Base-by-base conservation (phyloP, 768 basidiomycete species). In the Tylopilus plumbeoviolaceoides region DNA sequence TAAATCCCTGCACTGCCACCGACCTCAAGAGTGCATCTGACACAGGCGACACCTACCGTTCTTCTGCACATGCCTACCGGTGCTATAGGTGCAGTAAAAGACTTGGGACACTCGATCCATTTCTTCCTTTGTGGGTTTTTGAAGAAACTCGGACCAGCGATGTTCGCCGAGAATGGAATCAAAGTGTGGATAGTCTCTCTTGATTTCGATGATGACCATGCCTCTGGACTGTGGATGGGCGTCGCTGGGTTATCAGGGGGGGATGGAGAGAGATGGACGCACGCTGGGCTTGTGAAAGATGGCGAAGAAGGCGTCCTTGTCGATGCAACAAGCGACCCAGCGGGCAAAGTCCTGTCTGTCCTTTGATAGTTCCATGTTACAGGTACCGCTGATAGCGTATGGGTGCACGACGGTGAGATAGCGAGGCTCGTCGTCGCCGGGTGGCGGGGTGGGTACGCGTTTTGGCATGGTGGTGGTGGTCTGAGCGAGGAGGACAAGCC, bases 261-360 rank as follows among this genome's bases (percentile, higher is more conserved):
- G 30, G 36, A 35, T n/a, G 10, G 20, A 33, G n/a, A 10, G 36
- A 18, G 7, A 17, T 21, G 18, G 3, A 73, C 76, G 50, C 57
- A 79, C 77, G 23, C 67, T 62, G 0, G 78, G 78, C 48, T 77
- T 78, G 61, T 78, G 67, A 44, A 69, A 78, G 48, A 79, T 63
- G 1, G 76, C 69, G 18, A 69, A 67, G 31, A 79, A 59, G 9
- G 66, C 56, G 1, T 68, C 50, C 42, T 68, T 63, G 21, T 69
- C 67, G 40, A 72, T 67, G 56, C 72, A 72, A 39, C 71, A 73
- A 0, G 74, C 75, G 14, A 79, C 62, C 78, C 78, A 79, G 23
- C 63, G 63, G 4, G 71, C 73, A 46, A 76, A 72, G 31, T 70
- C 66, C 36, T 65, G 58, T 31, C 69, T 66, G 33, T 78, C 78